Conservation (phyloP, 345 rosid genomes). For the Aquilaria malaccensis region DNA sequence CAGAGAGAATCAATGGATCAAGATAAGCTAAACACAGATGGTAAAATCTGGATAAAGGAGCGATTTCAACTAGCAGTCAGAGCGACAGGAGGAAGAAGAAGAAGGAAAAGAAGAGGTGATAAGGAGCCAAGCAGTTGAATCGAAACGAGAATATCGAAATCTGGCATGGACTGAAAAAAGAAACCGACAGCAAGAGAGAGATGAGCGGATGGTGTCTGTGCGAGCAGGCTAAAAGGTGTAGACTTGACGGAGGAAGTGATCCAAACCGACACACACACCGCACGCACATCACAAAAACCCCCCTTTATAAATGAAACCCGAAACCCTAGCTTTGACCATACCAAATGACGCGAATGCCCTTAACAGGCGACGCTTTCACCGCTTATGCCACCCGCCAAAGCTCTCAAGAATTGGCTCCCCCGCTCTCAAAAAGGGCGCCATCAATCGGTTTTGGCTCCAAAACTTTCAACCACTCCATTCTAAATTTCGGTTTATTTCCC, state of each 20-base stretch:
- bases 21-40: not conserved
- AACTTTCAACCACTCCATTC: not conserved
- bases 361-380: conserved; percentile 10
- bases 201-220: conserved; percentile 7
- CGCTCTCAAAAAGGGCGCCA: not conserved
- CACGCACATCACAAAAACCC: conserved; percentile 27
- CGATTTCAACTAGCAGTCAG: no score
- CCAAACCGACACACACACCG: conserved; percentile 26
- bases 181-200: conserved; percentile 1
- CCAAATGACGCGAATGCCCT: conserved; percentile 23
- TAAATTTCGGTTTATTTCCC: no score
- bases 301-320: conserved; percentile 17
- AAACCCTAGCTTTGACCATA: conserved; percentile 27
- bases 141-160: not conserved
- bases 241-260: no score
- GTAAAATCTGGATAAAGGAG: not conserved
- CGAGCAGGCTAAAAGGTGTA: not conserved
- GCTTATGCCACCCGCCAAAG: conserved; percentile 25
- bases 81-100: not conserved
- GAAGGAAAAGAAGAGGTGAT: not conserved
- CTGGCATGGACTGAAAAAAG: not conserved
- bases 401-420: not conserved
- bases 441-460: conserved; percentile 13
- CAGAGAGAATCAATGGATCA: conserved; percentile 9
- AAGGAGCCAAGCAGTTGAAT: not conserved